phyloP scores from a whole-genome alignment of 352 stramenopile genomes.

The Globisporangium nodosum region DNA sequence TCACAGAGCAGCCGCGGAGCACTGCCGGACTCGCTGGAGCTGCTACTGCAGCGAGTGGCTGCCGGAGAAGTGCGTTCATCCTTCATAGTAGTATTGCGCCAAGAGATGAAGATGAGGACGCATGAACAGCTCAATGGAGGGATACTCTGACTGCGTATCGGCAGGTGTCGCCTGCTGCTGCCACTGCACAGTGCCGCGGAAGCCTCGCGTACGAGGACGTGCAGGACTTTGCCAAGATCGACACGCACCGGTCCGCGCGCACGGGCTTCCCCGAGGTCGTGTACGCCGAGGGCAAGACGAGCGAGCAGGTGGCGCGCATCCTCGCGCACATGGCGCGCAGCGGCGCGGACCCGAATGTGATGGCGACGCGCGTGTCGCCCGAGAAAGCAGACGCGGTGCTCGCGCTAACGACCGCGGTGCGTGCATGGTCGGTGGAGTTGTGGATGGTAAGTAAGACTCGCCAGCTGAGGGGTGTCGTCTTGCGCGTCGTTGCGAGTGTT shows the following conservation, averaged over 20 bases:
- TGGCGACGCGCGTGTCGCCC: constrained; percentile 77
- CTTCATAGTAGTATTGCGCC: neutral
- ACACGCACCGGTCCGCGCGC: constrained; percentile 82
- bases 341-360: constrained; percentile 47
- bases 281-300: constrained; percentile 92
- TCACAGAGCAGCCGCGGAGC: neutral
- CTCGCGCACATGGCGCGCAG: constrained; percentile 83
- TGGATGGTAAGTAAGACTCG: too few species aligned
- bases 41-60: constrained; percentile 52
- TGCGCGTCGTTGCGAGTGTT: neutral
- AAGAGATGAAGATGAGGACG: neutral
- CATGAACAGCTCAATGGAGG: neutral
- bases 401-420: constrained; percentile 32
- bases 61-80: constrained; percentile 31
- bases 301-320: constrained; percentile 86
- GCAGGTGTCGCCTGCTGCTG: constrained; percentile 23
- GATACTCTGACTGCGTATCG: neutral
- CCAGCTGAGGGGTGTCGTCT: neutral
- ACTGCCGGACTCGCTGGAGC: constrained; percentile 6
- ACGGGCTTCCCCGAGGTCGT: constrained; percentile 95
- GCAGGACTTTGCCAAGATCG: constrained; percentile 75
- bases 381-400: constrained; percentile 36
- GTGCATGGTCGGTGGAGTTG: neutral
- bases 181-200: constrained; percentile 21
- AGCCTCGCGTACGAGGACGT: constrained; percentile 46